Conservation (phyloP, 1,284 basidiomycete species). For the Apiotrichum montevideense region DNA sequence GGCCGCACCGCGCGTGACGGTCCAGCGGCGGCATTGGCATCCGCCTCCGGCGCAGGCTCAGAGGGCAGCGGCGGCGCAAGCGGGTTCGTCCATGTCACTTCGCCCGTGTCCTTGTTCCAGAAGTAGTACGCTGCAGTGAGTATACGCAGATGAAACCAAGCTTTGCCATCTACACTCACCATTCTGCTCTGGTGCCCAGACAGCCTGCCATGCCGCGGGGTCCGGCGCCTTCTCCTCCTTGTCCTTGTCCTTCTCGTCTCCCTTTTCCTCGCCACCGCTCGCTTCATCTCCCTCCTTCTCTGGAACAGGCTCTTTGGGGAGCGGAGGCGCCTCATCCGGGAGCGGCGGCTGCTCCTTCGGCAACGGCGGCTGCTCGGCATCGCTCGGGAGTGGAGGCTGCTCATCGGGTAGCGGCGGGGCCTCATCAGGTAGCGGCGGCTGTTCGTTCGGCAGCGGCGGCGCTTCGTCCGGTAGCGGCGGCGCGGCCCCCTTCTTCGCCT, state of each 20-base stretch:
- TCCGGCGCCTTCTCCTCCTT: not conserved
- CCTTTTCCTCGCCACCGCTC: constrained; percentile 7
- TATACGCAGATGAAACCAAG: not conserved
- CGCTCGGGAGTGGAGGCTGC: too few species aligned
- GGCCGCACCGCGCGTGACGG: constrained; percentile 27
- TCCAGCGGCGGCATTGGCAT: constrained; percentile 47
- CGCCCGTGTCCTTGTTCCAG: constrained; percentile 67
- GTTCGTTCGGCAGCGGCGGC: constrained; percentile 2
- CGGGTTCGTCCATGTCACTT: constrained; percentile 86
- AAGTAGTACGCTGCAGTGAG: constrained; percentile 66
- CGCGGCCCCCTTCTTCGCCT: not conserved
- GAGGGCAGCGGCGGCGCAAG: constrained; percentile 48
- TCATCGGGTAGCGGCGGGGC: too few species aligned
- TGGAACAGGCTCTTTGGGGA: not conserved
- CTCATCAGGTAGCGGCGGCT: constrained; percentile 12
- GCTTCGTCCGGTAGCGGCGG: constrained; percentile 5
- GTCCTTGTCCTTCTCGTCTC: constrained; percentile 4
- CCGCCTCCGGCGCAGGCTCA: constrained; percentile 17
- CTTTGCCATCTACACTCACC: constrained; percentile 22
- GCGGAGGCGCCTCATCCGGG: not conserved
- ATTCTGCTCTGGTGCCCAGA: constrained; percentile 72
- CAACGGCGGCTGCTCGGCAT: constrained; percentile 3
- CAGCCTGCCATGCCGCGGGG: constrained; percentile 64
- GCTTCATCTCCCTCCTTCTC: not conserved
- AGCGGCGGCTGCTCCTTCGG: constrained; percentile 1